These are phyloP conservation scores for Nemania sp. DNA, from an alignment of 2,329 filamentous ascomycete species.

Conservation along the genomic window DNA sequence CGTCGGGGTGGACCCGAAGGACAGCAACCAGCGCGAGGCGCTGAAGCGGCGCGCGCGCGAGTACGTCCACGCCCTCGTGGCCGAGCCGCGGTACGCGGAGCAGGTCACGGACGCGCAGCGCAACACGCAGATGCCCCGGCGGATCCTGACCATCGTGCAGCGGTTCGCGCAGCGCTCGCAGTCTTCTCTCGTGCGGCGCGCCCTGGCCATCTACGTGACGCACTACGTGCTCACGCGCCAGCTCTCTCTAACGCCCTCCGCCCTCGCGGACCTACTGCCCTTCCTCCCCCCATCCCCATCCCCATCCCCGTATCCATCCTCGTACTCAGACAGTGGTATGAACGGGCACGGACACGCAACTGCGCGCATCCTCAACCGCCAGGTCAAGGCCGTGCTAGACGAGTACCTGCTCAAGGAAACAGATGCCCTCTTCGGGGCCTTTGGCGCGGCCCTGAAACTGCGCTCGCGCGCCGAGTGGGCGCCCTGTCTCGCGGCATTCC, in stretches of 20 bases:
- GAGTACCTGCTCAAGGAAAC: conserved; percentile 66
- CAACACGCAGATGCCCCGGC: conserved; percentile 60
- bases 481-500: conserved; percentile 67
- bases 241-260: conserved; percentile 62
- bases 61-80: conserved; percentile 62
- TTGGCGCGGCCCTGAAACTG: conserved; percentile 66
- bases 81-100: conserved; percentile 62
- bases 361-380: conserved; percentile 66
- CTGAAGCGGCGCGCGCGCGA: conserved; percentile 60
- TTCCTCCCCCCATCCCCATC: no score
- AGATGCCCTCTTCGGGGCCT: conserved; percentile 63
- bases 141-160: conserved; percentile 62
- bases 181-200: conserved; percentile 63
- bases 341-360: conserved; percentile 50
- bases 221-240: conserved; percentile 69
- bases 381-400: conserved; percentile 68
- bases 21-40: conserved; percentile 57
- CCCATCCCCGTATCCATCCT: no score
- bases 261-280: conserved; percentile 57
- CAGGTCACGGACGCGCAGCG: conserved; percentile 63
- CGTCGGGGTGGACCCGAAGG: conserved; percentile 62
- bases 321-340: no score
- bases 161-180: conserved; percentile 56
- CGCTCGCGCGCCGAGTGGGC: conserved; percentile 67
- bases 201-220: conserved; percentile 65